Conservation (phyloP, 164 flowering plant species). For the Macadamia tetraphylla region DNA sequence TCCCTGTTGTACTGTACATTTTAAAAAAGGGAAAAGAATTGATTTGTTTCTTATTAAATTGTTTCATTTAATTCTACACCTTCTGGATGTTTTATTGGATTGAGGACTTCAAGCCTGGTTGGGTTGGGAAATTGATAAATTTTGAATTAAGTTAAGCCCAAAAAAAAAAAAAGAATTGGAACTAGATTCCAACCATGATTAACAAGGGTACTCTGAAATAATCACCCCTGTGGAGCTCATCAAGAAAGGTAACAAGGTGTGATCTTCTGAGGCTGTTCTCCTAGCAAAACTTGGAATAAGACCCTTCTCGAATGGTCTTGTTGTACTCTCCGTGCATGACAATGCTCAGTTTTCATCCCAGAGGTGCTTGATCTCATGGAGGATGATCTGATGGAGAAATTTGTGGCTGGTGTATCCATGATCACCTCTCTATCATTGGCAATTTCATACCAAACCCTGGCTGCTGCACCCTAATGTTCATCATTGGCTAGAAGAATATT, state of each 20-base stretch:
- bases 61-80: too few species aligned
- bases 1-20: too few species aligned
- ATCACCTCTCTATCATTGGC: constrained; percentile 27
- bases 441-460: constrained; percentile 30
- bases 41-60: too few species aligned
- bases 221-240: constrained; percentile 40
- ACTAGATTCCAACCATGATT: constrained; percentile 37
- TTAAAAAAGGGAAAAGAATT: too few species aligned
- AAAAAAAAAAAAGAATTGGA: too few species aligned
- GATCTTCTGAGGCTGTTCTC: constrained; percentile 40
- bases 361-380: constrained; percentile 37
- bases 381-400: constrained; percentile 15
- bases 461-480: constrained; percentile 37
- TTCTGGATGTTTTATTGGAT: too few species aligned
- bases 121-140: too few species aligned
- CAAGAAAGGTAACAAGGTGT: constrained; percentile 39
- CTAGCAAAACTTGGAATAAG: constrained; percentile 37
- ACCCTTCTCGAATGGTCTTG: constrained; percentile 43
- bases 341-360: constrained; percentile 28
- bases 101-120: too few species aligned
- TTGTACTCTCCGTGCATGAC: constrained; percentile 27
- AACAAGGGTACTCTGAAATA: constrained; percentile 48
- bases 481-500: constrained; percentile 38
- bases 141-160: too few species aligned
- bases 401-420: constrained; percentile 24